These are phyloP conservation scores for Chlorella vulgaris DNA, from an alignment of 139 green algal species.

Conservation along the genomic window DNA sequence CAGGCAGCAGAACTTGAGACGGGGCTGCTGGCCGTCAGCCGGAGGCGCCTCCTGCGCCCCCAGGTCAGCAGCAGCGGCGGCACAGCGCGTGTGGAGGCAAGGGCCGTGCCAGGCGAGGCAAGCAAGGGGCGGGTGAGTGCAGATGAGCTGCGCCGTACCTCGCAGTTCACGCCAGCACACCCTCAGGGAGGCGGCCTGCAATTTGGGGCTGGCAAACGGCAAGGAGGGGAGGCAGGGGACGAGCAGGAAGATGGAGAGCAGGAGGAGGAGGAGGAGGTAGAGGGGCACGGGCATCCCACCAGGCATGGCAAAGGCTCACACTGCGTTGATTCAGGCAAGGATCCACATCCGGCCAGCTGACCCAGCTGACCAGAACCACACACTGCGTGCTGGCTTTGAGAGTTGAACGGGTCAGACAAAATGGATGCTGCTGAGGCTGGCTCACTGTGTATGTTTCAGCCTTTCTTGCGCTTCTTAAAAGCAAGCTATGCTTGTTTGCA, in stretches of 20 bases:
- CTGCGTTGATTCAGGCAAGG: background rate
- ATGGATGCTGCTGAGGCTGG: too few relatives aligned
- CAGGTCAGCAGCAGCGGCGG: slow-evolving; percentile 8
- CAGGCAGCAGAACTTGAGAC: background rate
- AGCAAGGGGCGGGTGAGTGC: background rate
- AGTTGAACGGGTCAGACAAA: too few relatives aligned
- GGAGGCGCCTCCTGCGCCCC: background rate
- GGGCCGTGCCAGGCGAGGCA: background rate
- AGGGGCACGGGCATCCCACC: background rate
- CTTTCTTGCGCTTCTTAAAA: too few relatives aligned
- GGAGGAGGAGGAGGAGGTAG: background rate
- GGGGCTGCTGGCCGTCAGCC: background rate
- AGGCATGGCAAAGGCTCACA: background rate
- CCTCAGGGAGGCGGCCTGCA: background rate
- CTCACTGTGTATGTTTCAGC: too few relatives aligned
- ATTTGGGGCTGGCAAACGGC: slow-evolving; percentile 12
- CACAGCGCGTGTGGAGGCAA: background rate
- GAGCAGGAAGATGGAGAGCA: background rate
- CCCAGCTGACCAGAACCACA: background rate
- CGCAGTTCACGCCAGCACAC: background rate
- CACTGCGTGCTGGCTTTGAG: too few relatives aligned
- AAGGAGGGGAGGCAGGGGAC: too few relatives aligned
- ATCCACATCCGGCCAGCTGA: background rate
- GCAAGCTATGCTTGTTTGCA: too few relatives aligned
- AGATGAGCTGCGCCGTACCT: background rate